Conservation (phyloP, 805 yeast species). For the Spencermartinsiella europaea region DNA sequence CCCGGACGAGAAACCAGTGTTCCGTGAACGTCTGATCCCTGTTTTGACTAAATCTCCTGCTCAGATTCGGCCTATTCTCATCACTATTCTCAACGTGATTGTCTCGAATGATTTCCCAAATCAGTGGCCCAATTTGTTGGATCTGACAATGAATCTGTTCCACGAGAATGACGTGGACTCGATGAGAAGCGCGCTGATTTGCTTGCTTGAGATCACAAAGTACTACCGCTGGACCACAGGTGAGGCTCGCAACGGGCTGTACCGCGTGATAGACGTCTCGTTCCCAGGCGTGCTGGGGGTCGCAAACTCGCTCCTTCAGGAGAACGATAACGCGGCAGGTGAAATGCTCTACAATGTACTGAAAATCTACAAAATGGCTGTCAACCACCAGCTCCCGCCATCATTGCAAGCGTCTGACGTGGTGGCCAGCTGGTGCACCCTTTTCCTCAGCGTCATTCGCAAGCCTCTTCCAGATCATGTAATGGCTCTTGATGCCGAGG, state of each 20-base stretch:
- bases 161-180: slow-evolving; percentile 38
- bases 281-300: slow-evolving; percentile 65
- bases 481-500: slow-evolving; percentile 46
- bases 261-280: slow-evolving; percentile 47
- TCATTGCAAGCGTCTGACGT: slow-evolving; percentile 51
- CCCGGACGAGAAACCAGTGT: slow-evolving; percentile 65
- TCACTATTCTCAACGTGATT: slow-evolving; percentile 46
- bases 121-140: slow-evolving; percentile 52
- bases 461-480: slow-evolving; percentile 54
- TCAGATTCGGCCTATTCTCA: slow-evolving; percentile 38
- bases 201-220: slow-evolving; percentile 65
- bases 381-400: slow-evolving; percentile 62
- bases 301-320: slow-evolving; percentile 49
- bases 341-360: slow-evolving; percentile 71
- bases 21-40: slow-evolving; percentile 62
- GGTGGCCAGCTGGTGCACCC: slow-evolving; percentile 60
- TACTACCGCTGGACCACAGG: slow-evolving; percentile 69
- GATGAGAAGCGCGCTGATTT: slow-evolving; percentile 63
- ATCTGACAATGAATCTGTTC: slow-evolving; percentile 43
- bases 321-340: slow-evolving; percentile 45
- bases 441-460: slow-evolving; percentile 65
- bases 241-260: slow-evolving; percentile 47
- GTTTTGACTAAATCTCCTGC: slow-evolving; percentile 50
- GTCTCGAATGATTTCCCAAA: slow-evolving; percentile 47
- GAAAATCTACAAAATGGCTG: slow-evolving; percentile 72